phyloP scores from a whole-genome alignment of 768 basidiomycete species.

The Termitomyces eurrhizus region DNA sequence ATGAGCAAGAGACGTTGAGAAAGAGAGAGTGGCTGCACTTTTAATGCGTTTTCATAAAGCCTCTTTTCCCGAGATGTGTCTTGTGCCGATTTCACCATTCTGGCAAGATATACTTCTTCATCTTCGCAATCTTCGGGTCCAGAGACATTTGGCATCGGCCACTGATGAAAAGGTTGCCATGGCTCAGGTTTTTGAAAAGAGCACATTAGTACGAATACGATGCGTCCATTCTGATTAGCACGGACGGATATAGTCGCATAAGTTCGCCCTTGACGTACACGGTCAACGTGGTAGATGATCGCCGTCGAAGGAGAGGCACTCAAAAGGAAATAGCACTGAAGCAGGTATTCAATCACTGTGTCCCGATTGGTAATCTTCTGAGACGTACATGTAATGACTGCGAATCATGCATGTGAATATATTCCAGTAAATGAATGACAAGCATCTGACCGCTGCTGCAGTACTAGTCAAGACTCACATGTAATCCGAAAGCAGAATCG shows the following conservation, averaged over 20 bases:
- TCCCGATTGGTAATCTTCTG: not conserved
- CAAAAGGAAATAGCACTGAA: constrained; percentile 77
- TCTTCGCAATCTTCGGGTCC: constrained; percentile 62
- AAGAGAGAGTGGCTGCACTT: constrained; percentile 18
- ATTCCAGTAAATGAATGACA: not conserved
- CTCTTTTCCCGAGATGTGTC: constrained; percentile 30
- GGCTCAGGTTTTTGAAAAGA: constrained; percentile 82
- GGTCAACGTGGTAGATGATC: constrained; percentile 76
- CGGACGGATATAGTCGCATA: constrained; percentile 67
- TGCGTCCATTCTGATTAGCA: constrained; percentile 48
- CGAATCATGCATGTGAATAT: not conserved
- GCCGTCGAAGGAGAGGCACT: constrained; percentile 71
- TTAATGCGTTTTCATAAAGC: constrained; percentile 26
- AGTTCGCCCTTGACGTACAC: constrained; percentile 68
- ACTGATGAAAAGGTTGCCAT: constrained; percentile 67
- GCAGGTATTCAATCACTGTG: not conserved
- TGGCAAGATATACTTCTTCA: constrained; percentile 41
- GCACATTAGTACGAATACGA: constrained; percentile 62
- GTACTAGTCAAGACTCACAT: constrained; percentile 57
- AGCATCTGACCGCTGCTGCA: not conserved
- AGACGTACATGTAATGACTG: constrained; percentile 69
- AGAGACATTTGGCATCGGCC: constrained; percentile 58
- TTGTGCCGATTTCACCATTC: constrained; percentile 29
- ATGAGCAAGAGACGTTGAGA: not conserved
- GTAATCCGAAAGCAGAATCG: constrained; percentile 56